These are phyloP conservation scores for Selenicereus undatus DNA, from an alignment of 148 eudicot species.

Conservation along the genomic window DNA sequence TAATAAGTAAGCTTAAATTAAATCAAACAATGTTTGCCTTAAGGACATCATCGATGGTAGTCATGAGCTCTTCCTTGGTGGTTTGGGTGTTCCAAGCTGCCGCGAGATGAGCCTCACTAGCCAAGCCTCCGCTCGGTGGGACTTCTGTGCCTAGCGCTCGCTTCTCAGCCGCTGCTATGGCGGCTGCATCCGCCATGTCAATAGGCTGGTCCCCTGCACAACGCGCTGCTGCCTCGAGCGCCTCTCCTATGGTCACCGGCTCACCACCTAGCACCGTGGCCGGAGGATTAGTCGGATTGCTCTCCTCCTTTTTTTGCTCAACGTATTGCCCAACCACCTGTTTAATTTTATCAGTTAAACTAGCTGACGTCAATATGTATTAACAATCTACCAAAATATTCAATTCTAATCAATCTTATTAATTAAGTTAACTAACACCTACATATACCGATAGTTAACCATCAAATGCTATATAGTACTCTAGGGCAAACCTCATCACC, in stretches of 20 bases:
- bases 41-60: constrained; percentile 26
- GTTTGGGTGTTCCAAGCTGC: constrained; percentile 17
- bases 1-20: background rate
- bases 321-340: constrained; percentile 23
- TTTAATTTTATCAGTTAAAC: background rate
- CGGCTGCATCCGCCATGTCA: constrained; percentile 25
- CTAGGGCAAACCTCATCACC: background rate
- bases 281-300: background rate
- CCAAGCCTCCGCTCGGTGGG: constrained; percentile 11
- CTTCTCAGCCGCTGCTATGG: constrained; percentile 28
- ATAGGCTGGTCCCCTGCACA: constrained; percentile 23
- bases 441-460: background rate
- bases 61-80: background rate
- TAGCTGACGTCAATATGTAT: background rate
- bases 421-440: background rate
- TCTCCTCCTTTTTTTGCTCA: constrained; percentile 7
- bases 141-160: constrained; percentile 24
- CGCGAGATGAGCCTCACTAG: constrained; percentile 20
- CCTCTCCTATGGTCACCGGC: constrained; percentile 29
- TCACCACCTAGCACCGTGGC: background rate
- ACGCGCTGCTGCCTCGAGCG: constrained; percentile 25
- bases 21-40: background rate
- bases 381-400: no score
- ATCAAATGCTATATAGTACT: no score
- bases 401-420: no score